These are phyloP conservation scores for Radiomyces spectabilis DNA, from an alignment of 192 early-diverging fungal species.

Conservation along the genomic window DNA sequence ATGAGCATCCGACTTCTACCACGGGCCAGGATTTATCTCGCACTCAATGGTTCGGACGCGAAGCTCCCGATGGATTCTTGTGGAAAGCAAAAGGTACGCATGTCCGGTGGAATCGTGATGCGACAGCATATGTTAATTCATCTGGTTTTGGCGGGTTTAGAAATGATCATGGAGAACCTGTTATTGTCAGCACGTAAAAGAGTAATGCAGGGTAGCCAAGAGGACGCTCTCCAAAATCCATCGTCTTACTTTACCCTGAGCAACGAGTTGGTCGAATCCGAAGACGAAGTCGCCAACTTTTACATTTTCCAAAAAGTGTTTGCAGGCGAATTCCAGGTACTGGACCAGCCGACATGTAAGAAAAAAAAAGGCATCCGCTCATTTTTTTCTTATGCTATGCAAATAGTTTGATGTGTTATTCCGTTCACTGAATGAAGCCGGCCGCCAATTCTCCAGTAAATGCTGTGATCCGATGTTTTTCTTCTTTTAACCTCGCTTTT, in stretches of 20 bases:
- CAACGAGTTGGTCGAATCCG: conserved; percentile 28
- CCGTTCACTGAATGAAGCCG: conserved; percentile 26
- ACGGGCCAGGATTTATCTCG: conserved; percentile 15
- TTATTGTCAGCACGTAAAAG: conserved; percentile 14
- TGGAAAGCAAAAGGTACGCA: conserved; percentile 62
- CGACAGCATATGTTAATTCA: too few species aligned
- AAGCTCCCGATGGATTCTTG: conserved; percentile 27
- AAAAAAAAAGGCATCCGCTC: neutral
- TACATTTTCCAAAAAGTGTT: conserved; percentile 59
- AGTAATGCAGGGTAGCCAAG: neutral
- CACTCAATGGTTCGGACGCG: conserved; percentile 30
- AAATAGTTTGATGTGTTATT: conserved; percentile 51
- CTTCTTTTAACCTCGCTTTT: neutral
- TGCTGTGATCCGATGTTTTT: neutral
- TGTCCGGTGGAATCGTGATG: too few species aligned
- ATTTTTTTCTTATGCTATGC: neutral
- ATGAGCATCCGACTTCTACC: conserved; percentile 4
- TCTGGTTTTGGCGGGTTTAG: too few species aligned
- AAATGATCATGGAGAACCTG: conserved; percentile 22
- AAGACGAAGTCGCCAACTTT: conserved; percentile 35
- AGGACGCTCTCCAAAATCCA: conserved; percentile 9
- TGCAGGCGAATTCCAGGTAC: conserved; percentile 54
- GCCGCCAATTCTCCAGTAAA: conserved; percentile 9
- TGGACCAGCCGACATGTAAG: too few species aligned
- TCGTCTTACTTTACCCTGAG: conserved; percentile 8